These are phyloP conservation scores for Persicaria tinctoria DNA, from an alignment of 148 eudicot species.

Conservation along the genomic window DNA sequence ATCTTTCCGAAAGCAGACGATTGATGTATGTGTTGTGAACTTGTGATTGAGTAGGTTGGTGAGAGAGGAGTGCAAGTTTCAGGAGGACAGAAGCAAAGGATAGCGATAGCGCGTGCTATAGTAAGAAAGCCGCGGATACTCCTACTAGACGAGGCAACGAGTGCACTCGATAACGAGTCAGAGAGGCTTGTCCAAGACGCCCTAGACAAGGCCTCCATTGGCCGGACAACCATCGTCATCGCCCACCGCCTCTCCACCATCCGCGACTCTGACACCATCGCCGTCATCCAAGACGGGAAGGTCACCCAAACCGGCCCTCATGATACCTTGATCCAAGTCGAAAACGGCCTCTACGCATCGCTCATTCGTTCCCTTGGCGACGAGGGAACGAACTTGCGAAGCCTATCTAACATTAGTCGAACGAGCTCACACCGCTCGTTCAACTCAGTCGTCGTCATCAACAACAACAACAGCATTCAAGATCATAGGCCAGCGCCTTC, in stretches of 20 bases:
- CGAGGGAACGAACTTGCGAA: conserved; percentile 13
- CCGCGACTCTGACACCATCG: conserved; percentile 34
- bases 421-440: conserved; percentile 38
- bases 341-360: conserved; percentile 28
- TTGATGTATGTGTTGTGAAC: neutral
- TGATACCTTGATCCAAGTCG: conserved; percentile 26
- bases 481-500: conserved; percentile 18
- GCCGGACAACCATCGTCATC: conserved; percentile 42
- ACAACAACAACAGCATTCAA: neutral
- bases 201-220: conserved; percentile 33
- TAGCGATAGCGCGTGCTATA: conserved; percentile 51
- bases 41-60: conserved; percentile 27
- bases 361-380: conserved; percentile 17
- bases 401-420: conserved; percentile 26
- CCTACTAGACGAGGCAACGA: conserved; percentile 41
- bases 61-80: conserved; percentile 55
- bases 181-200: conserved; percentile 48
- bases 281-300: conserved; percentile 34
- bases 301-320: conserved; percentile 33
- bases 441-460: neutral
- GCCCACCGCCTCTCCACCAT: conserved; percentile 55
- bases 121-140: conserved; percentile 41
- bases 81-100: conserved; percentile 55
- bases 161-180: conserved; percentile 46
- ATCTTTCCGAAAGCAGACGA: no score